phyloP scores from a whole-genome alignment of 257 asterid species.

The Solanum medicagineum region DNA sequence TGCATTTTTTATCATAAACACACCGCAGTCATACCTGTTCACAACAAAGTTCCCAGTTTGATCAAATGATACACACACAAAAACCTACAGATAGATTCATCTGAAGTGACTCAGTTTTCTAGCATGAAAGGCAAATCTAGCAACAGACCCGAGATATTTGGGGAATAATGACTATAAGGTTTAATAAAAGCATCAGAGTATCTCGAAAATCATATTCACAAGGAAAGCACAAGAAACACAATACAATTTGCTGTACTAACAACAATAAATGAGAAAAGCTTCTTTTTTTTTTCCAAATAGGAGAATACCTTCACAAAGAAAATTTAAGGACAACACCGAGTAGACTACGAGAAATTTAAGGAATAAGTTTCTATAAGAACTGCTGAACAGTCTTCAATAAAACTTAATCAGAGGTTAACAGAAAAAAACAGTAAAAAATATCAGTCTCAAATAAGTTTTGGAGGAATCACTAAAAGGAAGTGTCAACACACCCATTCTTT shows the following conservation, averaged over 20 bases:
- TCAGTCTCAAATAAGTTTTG: background rate
- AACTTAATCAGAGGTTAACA: background rate
- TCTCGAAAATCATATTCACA: background rate
- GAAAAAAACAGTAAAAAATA: background rate
- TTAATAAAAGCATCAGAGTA: background rate
- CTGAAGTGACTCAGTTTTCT: background rate
- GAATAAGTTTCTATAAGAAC: background rate
- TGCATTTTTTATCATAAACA: conserved; percentile 87
- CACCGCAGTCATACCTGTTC: conserved; percentile 79
- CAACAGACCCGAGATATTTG: background rate
- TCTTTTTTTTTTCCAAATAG: background rate
- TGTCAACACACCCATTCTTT: conserved; percentile 45
- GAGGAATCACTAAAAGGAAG: background rate
- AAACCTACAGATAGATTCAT: background rate
- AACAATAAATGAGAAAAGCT: background rate
- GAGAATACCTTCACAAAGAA: background rate
- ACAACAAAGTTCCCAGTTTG: background rate
- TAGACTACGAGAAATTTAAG: background rate
- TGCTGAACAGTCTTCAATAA: background rate
- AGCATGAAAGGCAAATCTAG: background rate
- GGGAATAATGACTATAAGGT: background rate
- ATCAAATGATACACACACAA: background rate
- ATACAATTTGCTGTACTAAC: background rate
- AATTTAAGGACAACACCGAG: background rate
- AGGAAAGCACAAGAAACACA: background rate